Evolutionary conservation across 192 early-diverging fungal species (phyloP).

Genomic region (Entomortierella lignicola): DNA sequence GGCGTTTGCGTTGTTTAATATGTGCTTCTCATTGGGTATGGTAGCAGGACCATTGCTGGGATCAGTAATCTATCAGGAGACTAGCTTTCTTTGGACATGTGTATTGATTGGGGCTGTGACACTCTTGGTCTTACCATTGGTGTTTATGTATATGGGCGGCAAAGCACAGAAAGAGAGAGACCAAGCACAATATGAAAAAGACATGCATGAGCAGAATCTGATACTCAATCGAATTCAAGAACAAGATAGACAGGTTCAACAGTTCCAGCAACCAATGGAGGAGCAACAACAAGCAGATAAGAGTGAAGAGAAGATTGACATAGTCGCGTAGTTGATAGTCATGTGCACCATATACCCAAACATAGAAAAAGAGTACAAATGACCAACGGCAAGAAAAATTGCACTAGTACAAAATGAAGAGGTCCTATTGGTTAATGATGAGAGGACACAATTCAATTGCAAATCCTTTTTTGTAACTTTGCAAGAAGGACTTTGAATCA

Average conservation of each 20-base stretch:
- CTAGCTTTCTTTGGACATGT: slow-evolving; percentile 40
- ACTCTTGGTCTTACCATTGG: slow-evolving; percentile 17
- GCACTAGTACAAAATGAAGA: too few relatives aligned
- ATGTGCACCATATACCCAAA: too few relatives aligned
- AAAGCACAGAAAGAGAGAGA: slow-evolving; percentile 30
- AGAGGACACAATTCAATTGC: too few relatives aligned
- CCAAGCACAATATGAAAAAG: slow-evolving; percentile 27
- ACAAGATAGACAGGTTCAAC: slow-evolving; percentile 6
- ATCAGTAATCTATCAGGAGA: slow-evolving; percentile 28
- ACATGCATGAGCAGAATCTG: slow-evolving; percentile 16
- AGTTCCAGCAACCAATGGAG: slow-evolving; percentile 1
- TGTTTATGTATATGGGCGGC: slow-evolving; percentile 36
- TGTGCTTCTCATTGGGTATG: slow-evolving; percentile 47
- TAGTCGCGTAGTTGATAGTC: too few relatives aligned
- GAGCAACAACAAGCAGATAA: background rate
- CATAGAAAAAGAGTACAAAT: too few relatives aligned
- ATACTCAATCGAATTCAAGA: slow-evolving; percentile 17
- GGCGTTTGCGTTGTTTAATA: slow-evolving; percentile 59
- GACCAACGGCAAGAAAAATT: too few relatives aligned
- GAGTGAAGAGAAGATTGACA: background rate
- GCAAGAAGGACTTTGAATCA: too few relatives aligned
- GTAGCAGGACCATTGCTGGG: slow-evolving; percentile 27
- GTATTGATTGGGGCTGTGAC: slow-evolving; percentile 26
- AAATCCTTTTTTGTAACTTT: too few relatives aligned
- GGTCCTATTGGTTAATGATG: too few relatives aligned